Percentiles rank a stretch among this genome's conserved stretches.
These are phyloP conservation scores for Fomitopsis serialis DNA, from an alignment of 768 basidiomycete species.

Conservation along the genomic window DNA sequence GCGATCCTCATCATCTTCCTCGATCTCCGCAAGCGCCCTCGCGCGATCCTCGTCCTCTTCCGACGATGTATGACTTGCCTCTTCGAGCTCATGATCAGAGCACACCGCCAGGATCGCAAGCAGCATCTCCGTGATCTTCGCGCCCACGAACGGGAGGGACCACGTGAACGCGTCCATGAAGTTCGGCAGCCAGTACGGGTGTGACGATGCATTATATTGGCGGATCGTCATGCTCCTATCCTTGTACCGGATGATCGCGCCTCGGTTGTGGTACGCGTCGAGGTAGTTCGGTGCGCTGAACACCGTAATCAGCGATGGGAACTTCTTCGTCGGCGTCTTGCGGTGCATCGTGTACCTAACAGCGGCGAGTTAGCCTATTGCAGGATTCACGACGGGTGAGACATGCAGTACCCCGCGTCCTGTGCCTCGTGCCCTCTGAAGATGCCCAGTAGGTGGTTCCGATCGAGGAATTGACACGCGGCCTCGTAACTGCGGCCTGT, in stretches of 20 bases:
- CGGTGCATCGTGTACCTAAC: slow-evolving; percentile 87
- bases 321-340: slow-evolving; percentile 91
- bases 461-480: slow-evolving; percentile 88
- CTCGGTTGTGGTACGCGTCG: slow-evolving; percentile 95
- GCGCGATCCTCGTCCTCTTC: slow-evolving; percentile 24
- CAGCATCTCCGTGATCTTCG: slow-evolving; percentile 98
- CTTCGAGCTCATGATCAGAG: slow-evolving; percentile 93
- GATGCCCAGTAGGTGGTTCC: slow-evolving; percentile 86
- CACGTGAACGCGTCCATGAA: slow-evolving; percentile 99
- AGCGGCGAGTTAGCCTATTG: not conserved
- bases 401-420: slow-evolving; percentile 72
- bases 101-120: slow-evolving; percentile 95
- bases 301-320: slow-evolving; percentile 95
- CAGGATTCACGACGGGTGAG: not conserved
- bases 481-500: slow-evolving; percentile 60
- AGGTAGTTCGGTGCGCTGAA: slow-evolving; percentile 97
- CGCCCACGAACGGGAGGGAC: slow-evolving; percentile 96
- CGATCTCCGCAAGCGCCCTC: slow-evolving; percentile 16
- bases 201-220: slow-evolving; percentile 39
- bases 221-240: slow-evolving; percentile 96
- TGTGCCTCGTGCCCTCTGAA: slow-evolving; percentile 97
- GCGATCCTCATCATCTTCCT: slow-evolving; percentile 17
- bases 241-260: slow-evolving; percentile 94
- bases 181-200: slow-evolving; percentile 95
- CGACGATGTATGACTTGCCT: slow-evolving; percentile 27